Conservation (phyloP, 768 basidiomycete genomes). For the Agrocybe pediades region DNA sequence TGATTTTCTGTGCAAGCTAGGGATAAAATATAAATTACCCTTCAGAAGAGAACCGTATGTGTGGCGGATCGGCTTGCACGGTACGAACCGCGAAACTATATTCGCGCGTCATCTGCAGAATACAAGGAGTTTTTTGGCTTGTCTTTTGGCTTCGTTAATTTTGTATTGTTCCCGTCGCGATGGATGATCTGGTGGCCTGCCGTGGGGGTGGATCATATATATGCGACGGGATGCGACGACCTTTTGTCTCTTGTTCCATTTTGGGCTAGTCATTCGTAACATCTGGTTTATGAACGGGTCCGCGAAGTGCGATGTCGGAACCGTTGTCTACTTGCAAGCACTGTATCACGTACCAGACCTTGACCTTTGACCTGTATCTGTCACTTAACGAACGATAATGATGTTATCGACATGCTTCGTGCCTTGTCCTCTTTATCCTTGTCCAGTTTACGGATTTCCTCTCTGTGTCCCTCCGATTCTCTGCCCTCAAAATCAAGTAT, state of each 20-base stretch:
- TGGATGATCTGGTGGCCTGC: neutral
- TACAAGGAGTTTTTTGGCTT: neutral
- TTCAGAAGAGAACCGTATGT: conserved; percentile 2
- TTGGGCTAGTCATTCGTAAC: neutral
- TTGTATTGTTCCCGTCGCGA: neutral
- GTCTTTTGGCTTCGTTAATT: neutral
- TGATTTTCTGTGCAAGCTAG: conserved; percentile 7
- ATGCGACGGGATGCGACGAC: neutral
- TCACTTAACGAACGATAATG: conserved; percentile 6
- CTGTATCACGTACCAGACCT: conserved; percentile 5
- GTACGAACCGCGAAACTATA: neutral
- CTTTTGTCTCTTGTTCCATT: conserved; percentile 2
- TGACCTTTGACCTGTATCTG: conserved; percentile 10
- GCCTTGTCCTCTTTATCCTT: too few species aligned
- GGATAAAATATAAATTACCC: neutral
- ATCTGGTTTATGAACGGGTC: neutral
- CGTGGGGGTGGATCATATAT: neutral
- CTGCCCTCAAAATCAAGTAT: too few species aligned
- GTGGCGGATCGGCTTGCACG: conserved; percentile 16
- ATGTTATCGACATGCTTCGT: conserved; percentile 11
- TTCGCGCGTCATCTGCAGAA: conserved; percentile 4
- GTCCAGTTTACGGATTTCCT: conserved; percentile 1
- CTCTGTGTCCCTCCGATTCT: neutral
- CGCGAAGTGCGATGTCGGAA: neutral
- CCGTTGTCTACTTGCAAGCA: neutral